phyloP scores from a whole-genome alignment of 2,329 filamentous ascomycete genomes.

The Botryotinia narcissicola region DNA sequence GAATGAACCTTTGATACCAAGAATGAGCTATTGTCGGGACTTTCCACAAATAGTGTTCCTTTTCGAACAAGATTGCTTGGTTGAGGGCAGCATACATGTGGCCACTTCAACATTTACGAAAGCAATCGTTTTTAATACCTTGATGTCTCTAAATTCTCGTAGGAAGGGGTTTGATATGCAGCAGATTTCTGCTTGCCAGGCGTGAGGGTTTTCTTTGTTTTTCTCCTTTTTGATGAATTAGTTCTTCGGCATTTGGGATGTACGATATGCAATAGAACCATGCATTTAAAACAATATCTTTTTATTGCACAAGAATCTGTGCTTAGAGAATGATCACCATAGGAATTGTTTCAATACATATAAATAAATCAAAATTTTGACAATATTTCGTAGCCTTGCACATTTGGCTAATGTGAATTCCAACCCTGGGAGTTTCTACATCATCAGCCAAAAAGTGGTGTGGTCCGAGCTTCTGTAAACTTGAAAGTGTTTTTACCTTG shows the following conservation, averaged over 20 bases:
- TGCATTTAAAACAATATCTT: conserved; percentile 17
- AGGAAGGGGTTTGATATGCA: conserved; percentile 30
- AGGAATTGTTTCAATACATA: neutral
- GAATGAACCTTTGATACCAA: conserved; percentile 24
- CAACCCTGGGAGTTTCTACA: conserved; percentile 10
- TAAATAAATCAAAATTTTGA: neutral
- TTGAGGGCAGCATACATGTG: conserved; percentile 29
- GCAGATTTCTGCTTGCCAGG: conserved; percentile 35
- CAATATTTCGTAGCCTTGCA: conserved; percentile 25
- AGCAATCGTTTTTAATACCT: conserved; percentile 39
- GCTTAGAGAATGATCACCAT: neutral
- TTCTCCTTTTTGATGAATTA: conserved; percentile 24
- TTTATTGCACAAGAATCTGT: conserved; percentile 8
- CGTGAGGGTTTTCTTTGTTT: conserved; percentile 34
- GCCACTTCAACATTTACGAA: conserved; percentile 29
- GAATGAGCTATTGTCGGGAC: conserved; percentile 23
- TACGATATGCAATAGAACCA: conserved; percentile 41
- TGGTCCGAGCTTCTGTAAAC: conserved; percentile 21
- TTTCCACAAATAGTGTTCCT: conserved; percentile 23
- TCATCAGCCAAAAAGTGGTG: conserved; percentile 20
- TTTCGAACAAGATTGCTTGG: conserved; percentile 30
- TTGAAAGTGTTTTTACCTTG: conserved; percentile 25
- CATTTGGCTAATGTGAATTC: conserved; percentile 5
- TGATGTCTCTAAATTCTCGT: conserved; percentile 35
- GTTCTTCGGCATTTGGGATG: conserved; percentile 40